These are phyloP conservation scores for Rhodotorula sp. DNA, from an alignment of 1,284 basidiomycete genomes.

Conservation along the genomic window DNA sequence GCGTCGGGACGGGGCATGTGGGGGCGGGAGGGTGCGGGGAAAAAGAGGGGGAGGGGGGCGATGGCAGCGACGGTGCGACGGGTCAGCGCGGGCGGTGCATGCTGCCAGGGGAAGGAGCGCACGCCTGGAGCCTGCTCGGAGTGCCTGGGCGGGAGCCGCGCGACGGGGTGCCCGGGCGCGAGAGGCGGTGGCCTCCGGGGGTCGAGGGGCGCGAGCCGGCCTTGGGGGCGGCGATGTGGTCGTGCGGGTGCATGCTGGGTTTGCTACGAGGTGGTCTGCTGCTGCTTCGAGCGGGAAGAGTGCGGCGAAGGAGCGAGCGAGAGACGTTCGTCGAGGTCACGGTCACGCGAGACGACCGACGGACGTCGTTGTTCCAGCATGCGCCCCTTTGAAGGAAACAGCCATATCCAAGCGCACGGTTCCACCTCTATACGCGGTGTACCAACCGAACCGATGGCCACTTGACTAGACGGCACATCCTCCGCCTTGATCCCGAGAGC, in stretches of 20 bases:
- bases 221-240: neutral
- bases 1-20: neutral
- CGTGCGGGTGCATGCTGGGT: neutral
- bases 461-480: too few relatives aligned
- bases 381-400: too few relatives aligned
- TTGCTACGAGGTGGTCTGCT: neutral
- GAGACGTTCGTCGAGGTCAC: neutral
- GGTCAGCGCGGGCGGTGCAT: neutral
- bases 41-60: neutral
- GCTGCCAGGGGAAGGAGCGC: neutral
- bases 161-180: neutral
- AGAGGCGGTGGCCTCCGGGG: neutral
- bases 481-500: too few relatives aligned
- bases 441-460: too few relatives aligned
- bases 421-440: too few relatives aligned
- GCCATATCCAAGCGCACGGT: too few relatives aligned
- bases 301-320: neutral
- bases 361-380: too few relatives aligned
- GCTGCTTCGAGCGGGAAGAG: too few relatives aligned
- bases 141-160: neutral
- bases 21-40: neutral
- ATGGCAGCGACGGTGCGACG: neutral
- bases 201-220: constrained; percentile 4
- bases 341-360: too few relatives aligned
- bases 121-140: constrained; percentile 6